Conservation (phyloP, 1,139 yeast species). For the Taiozyma sp. region DNA sequence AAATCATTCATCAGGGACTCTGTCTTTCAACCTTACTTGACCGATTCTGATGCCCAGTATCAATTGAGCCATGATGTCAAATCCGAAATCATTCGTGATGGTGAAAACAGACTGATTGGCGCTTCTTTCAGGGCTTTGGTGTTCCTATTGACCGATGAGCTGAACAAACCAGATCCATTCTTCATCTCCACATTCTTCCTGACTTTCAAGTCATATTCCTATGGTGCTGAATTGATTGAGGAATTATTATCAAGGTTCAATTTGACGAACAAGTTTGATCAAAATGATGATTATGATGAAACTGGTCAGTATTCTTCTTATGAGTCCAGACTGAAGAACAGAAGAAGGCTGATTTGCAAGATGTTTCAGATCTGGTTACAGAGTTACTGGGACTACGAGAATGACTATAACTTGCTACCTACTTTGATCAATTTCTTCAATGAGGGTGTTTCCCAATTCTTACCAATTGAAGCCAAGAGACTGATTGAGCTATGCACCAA, state of each 20-base stretch:
- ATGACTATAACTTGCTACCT: constrained; percentile 58
- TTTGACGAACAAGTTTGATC: constrained; percentile 33
- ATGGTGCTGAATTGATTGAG: constrained; percentile 65
- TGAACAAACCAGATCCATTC: constrained; percentile 57
- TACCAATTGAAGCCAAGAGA: constrained; percentile 62
- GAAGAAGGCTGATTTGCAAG: constrained; percentile 64
- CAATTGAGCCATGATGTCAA: constrained; percentile 26
- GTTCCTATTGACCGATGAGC: constrained; percentile 67
- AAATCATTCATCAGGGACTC: constrained; percentile 41
- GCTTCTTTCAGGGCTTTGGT: constrained; percentile 78
- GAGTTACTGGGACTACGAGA: constrained; percentile 72
- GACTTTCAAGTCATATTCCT: constrained; percentile 73
- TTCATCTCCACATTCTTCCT: constrained; percentile 75
- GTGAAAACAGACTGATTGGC: constrained; percentile 59
- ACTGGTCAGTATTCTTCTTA: constrained; percentile 37
- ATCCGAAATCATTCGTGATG: constrained; percentile 42
- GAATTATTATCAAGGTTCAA: constrained; percentile 67
- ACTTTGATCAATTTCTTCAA: constrained; percentile 74
- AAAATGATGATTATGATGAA: constrained; percentile 28
- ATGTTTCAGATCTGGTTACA: constrained; percentile 82
- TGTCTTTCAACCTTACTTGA: constrained; percentile 30
- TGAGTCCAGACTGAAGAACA: constrained; percentile 46
- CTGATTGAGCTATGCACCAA: constrained; percentile 60
- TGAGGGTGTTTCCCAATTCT: constrained; percentile 51
- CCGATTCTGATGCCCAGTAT: constrained; percentile 24